Evolutionary conservation across 495 filamentous ascomycete genomes (phyloP), one percentile per base, ranked within the genome.

Genomic region (Neurospora sp.): DNA sequence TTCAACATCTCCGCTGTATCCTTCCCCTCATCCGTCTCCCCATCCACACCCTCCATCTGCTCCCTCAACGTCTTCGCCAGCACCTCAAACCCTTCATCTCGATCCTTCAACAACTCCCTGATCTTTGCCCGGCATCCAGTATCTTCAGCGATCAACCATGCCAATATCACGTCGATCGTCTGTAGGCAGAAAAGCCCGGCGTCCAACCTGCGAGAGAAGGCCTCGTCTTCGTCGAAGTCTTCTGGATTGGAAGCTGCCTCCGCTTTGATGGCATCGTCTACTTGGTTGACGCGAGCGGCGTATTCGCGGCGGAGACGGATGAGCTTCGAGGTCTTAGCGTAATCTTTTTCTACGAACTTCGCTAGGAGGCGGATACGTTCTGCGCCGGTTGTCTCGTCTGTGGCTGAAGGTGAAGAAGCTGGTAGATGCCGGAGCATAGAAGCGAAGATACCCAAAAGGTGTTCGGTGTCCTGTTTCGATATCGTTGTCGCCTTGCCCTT

Each of bases 261-360:
- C n/a, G 87, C 88, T 28, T 88, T 85, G 71, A 97, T 93, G 72
- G 88, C 85, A 72, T 86, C 79, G 69, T 97, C 94, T 0, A 92
- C 90, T 0, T 86, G 82, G 0, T 78, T 83, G 0, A 98, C 79
- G 38, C 89, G 88, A 0, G 88, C 82, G 0, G 88, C 88, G 80
- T 92, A 97, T 17, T 93, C 91, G 36, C 89, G 84, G 48, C 96
- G 85, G 42, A 97, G 81, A 74, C 86, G 85, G 48, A 96, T 81
- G 2, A 97, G 84, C 77, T 89, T 91, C 11, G 77, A 83, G 15
- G 92, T 89, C 82, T 97, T 96, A 73, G 94, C 92, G 79, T 96
- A 98, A 73, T 97, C 92, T 76, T 92, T 95, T 82, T 98, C 94
- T 54, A 96, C 91, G 79, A 99, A 98, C 77, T 99, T 99, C 4